These are phyloP conservation scores for Fusarium virguliforme DNA, from an alignment of 2,329 filamentous ascomycete genomes.

Conservation along the genomic window DNA sequence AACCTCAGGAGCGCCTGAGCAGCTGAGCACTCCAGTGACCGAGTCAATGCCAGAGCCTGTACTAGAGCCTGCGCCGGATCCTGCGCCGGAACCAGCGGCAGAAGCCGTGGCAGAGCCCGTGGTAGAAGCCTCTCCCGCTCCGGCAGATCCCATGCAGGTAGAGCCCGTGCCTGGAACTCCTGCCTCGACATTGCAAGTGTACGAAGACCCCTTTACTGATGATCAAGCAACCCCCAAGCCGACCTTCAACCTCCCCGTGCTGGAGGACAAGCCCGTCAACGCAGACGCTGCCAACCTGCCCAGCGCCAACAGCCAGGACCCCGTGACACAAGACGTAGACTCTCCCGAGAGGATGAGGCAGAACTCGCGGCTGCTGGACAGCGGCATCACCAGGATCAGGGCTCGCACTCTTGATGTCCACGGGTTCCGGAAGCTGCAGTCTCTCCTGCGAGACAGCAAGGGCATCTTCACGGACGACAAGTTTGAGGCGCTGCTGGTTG, in stretches of 20 bases:
- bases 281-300: constrained; percentile 63
- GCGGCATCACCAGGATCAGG: constrained; percentile 81
- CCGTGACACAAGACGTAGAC: constrained; percentile 44
- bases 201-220: constrained; percentile 74
- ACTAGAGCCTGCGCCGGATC: constrained; percentile 26
- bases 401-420: constrained; percentile 83
- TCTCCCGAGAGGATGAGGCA: constrained; percentile 69
- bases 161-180: constrained; percentile 34
- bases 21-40: constrained; percentile 29
- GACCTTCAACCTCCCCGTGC: constrained; percentile 64
- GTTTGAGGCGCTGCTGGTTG: constrained; percentile 77
- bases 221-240: constrained; percentile 65
- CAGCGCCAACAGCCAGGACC: constrained; percentile 46
- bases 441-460: constrained; percentile 78
- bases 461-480: constrained; percentile 76
- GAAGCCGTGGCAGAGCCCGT: constrained; percentile 27
- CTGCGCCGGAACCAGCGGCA: constrained; percentile 17
- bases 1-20: constrained; percentile 29
- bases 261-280: constrained; percentile 75
- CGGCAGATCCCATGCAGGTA: constrained; percentile 16
- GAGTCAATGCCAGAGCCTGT: constrained; percentile 28
- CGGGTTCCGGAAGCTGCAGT: constrained; percentile 84
- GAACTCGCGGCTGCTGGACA: constrained; percentile 76
- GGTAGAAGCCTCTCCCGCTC: not conserved
- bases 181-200: constrained; percentile 65